Conservation (phyloP, 306 rosid species). For the Neltuma alba region DNA sequence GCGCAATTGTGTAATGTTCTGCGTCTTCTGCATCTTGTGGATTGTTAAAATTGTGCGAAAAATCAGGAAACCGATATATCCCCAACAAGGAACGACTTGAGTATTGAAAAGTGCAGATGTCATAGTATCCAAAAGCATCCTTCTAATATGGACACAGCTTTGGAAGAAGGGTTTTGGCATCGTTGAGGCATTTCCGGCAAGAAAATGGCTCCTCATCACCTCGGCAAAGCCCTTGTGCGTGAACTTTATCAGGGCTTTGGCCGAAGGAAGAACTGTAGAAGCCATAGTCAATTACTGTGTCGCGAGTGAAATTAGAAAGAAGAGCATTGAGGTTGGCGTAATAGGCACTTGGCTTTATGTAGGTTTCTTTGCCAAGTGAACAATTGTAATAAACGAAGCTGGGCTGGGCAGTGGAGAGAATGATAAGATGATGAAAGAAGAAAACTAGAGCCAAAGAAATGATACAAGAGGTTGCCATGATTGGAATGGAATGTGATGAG, state of each 20-base stretch:
- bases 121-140: neutral
- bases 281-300: neutral
- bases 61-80: neutral
- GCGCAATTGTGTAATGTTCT: neutral
- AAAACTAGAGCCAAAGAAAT: neutral
- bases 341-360: neutral
- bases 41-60: neutral
- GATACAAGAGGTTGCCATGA: neutral
- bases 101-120: neutral
- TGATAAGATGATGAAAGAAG: neutral
- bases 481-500: neutral
- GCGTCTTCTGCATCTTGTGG: neutral
- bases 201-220: neutral
- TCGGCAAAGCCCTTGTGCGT: neutral
- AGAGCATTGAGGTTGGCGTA: neutral
- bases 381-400: neutral
- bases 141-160: neutral
- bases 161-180: neutral
- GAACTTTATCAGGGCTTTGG: neutral
- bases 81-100: slow-evolving; percentile 8
- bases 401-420: neutral
- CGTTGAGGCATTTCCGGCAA: neutral
- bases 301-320: neutral
- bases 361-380: neutral
- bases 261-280: neutral